A percentile compares a stretch with the other conserved stretches of the same genome.
Conservation (phyloP, 306 rosid genomes). For the Vigna hirtella region DNA sequence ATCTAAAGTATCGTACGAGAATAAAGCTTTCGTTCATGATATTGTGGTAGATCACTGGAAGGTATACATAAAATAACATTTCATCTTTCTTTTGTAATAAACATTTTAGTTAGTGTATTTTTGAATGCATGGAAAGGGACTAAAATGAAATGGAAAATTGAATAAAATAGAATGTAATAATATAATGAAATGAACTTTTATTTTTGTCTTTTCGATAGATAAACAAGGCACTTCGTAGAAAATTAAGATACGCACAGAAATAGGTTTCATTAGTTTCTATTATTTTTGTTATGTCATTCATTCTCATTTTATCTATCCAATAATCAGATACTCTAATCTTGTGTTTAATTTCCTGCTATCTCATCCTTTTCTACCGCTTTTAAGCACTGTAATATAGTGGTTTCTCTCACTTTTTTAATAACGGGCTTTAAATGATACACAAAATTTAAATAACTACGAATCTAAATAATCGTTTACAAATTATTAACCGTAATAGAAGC, state of each 20-base stretch:
- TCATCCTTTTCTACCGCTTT: no score
- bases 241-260: no score
- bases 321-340: not conserved
- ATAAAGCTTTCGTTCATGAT: slow-evolving; percentile 41
- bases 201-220: not conserved
- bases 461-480: not conserved
- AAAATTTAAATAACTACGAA: not conserved
- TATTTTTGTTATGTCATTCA: no score
- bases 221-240: not conserved
- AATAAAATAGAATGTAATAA: no score
- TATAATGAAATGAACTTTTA: no score
- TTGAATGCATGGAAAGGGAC: not conserved
- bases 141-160: no score
- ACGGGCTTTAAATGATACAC: not conserved
- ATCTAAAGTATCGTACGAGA: slow-evolving; percentile 63
- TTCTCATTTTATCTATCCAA: no score
- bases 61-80: slow-evolving; percentile 33
- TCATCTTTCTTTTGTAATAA: not conserved
- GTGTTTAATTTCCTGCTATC: not conserved
- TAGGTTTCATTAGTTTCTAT: no score
- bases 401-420: not conserved
- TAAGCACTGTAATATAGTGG: no score
- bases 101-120: not conserved
- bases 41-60: slow-evolving; percentile 54
- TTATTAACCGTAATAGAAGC: not conserved